Evolutionary conservation across 148 eudicot species (phyloP), one percentile per base, ranked within the genome.

Genomic region (Fagopyrum tataricum): DNA sequence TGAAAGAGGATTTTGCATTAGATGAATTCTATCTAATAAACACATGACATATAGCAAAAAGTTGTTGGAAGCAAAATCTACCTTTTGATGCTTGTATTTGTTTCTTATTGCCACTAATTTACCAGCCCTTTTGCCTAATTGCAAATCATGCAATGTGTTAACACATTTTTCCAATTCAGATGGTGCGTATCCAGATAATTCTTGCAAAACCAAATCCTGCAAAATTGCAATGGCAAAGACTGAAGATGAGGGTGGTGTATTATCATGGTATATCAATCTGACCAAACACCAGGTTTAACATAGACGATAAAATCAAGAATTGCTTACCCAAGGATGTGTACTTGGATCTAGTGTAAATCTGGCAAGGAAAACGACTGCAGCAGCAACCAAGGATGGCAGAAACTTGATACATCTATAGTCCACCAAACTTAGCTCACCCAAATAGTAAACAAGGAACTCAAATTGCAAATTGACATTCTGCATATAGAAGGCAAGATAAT

Each of bases 51-150:
- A 31, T 8, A 17, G 14, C 20, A 58, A n/a, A 26, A 20, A 41
- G 4, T 20, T 31, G 48, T 4, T 73, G 12, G 42, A 53, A 6
- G 11, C 41, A 49, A 72, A 21, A 21, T 17, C 62, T 83, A 94
- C 98, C 98, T 87, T 92, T 72, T 88, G 91, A 47, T 85, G 85
- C 79, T 85, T 88, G 89, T 95, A 91, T 76, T 95, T 95, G 26
- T 88, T 90, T 77, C 89, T 79, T 6, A 87, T 71, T 13, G 98
- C 96, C 12, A 80, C 81, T 75, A 91, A 84, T 24, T 87, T 75
- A 0, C 81, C 80, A 67, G 90, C 96, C 71, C 83, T 79, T 82
- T 74, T 88, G 44, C 87, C 70, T 74, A 79, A 72, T 76, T 95
- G 98, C 84, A 95, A 79, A 46, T 88, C 96, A 75, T 91, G 97